Evolutionary conservation across 1,284 basidiomycete genomes (phyloP).

Genomic region (Athelia sp.): DNA sequence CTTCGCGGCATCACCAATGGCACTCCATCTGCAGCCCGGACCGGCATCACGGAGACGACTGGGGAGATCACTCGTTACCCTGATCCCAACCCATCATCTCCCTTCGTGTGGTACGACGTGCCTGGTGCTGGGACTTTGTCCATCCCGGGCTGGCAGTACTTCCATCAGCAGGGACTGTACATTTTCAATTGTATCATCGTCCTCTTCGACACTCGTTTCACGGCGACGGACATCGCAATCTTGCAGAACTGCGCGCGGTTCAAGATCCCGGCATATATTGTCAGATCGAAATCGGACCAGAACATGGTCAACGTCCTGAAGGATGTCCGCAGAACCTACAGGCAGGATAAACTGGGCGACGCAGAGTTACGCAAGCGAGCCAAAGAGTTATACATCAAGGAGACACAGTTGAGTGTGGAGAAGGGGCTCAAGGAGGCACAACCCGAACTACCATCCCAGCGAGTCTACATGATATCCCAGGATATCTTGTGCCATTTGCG

Average conservation of each 20-base stretch:
- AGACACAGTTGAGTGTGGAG: too few species aligned
- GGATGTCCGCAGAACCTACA: conserved; percentile 20
- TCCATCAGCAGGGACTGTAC: conserved; percentile 30
- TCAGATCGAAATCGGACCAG: conserved; percentile 30
- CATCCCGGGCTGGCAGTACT: conserved; percentile 30
- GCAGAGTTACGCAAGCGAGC: too few species aligned
- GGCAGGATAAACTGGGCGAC: too few species aligned
- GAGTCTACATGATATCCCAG: too few species aligned
- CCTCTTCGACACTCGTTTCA: too few species aligned
- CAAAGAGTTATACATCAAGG: too few species aligned
- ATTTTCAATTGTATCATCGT: conserved; percentile 30
- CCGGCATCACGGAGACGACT: conserved; percentile 25
- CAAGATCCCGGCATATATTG: conserved; percentile 27
- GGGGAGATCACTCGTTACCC: conserved; percentile 26
- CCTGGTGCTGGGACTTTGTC: conserved; percentile 29
- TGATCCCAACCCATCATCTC: conserved; percentile 18
- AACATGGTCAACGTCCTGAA: conserved; percentile 25
- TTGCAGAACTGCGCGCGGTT: conserved; percentile 25
- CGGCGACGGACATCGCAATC: too few species aligned
- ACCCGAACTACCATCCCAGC: too few species aligned
- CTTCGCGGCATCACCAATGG: conserved; percentile 23
- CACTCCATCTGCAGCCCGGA: conserved; percentile 21
- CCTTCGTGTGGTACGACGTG: conserved; percentile 29
- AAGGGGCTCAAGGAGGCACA: too few species aligned
- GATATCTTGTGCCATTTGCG: too few species aligned